Base-by-base conservation (phyloP, 345 rosid species). In the Acer campestre region DNA sequence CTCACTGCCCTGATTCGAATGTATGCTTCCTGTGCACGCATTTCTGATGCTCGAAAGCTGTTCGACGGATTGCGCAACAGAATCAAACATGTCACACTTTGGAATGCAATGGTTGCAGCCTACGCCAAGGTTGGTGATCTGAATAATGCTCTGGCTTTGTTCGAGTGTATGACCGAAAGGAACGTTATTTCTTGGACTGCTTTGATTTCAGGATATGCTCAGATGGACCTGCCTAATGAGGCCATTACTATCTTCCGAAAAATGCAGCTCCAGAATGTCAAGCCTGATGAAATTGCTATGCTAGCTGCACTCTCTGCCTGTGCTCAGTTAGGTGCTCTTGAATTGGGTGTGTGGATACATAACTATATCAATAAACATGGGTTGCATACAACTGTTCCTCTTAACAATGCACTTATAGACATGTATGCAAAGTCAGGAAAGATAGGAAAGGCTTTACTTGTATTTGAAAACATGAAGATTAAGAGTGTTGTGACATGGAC, bases 401-500 rank as follows among this genome's bases (percentile, higher is more conserved):
- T 94, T 62, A 76, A 76, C 48, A 91, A 94, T 20, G 89, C 95
- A 1, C 78, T 94, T 48, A 88, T 93, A 7, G 91, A 94, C 84
- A 88, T 85, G 94, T 93, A 88, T 59, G 90, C 94, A 0, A 93
- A 94, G 77, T 89, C 95, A 6, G 95, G 97, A 12, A 73, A 85
- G 27, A 83, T 93, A 61, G 67, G 49, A 17, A 86, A 84, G 86
- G 97, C 98, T 0, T 73, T 88, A 71, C 83, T 74, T 14, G 88
- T 81, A 7, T 93, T 90, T 77, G 91, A 88, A 79, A 66, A 70
- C 61, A 76, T 85, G 84, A 72, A 61, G 55, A 81, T 69, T 48
- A 93, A 73, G 68, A 91, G 71, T 79, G 84, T 91, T 2, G 79
- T 89, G 40, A 83, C 97, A 74, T 91, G 98, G 98, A 93, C 98